These are phyloP conservation scores for Colletotrichum brevisporum DNA, from an alignment of 2,329 filamentous ascomycete species.

Conservation along the genomic window DNA sequence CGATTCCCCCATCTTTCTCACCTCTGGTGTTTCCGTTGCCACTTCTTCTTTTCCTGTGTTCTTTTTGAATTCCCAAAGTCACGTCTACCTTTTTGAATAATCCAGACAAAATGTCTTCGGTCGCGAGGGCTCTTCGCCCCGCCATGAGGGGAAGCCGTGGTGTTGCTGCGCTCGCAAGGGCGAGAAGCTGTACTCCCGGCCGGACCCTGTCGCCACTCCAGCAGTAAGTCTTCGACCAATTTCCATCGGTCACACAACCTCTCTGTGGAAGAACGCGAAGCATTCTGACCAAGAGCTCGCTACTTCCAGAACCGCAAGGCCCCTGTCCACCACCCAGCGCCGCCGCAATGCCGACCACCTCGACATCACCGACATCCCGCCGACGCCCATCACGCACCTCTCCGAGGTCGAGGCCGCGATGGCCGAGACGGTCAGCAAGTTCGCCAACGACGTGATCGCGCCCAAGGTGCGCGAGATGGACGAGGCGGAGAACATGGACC, in stretches of 20 bases:
- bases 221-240: constrained; percentile 46
- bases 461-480: constrained; percentile 98
- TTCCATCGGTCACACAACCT: neutral
- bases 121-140: constrained; percentile 66
- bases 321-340: constrained; percentile 72
- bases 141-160: constrained; percentile 62
- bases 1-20: constrained; percentile 3
- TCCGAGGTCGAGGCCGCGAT: constrained; percentile 92
- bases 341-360: constrained; percentile 62
- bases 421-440: constrained; percentile 91
- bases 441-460: constrained; percentile 88
- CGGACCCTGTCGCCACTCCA: constrained; percentile 43
- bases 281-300: too few relatives aligned
- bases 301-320: constrained; percentile 55
- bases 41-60: neutral
- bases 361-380: constrained; percentile 83
- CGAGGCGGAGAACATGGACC: constrained; percentile 95
- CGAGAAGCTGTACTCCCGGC: constrained; percentile 43
- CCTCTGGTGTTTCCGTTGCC: constrained; percentile 15
- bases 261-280: neutral
- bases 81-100: constrained; percentile 28
- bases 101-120: constrained; percentile 59
- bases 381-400: constrained; percentile 93
- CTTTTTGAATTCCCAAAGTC: neutral
- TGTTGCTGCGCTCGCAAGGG: constrained; percentile 45